phyloP scores from a whole-genome alignment of 768 basidiomycete species.

The Lactifluus subvellereus region DNA sequence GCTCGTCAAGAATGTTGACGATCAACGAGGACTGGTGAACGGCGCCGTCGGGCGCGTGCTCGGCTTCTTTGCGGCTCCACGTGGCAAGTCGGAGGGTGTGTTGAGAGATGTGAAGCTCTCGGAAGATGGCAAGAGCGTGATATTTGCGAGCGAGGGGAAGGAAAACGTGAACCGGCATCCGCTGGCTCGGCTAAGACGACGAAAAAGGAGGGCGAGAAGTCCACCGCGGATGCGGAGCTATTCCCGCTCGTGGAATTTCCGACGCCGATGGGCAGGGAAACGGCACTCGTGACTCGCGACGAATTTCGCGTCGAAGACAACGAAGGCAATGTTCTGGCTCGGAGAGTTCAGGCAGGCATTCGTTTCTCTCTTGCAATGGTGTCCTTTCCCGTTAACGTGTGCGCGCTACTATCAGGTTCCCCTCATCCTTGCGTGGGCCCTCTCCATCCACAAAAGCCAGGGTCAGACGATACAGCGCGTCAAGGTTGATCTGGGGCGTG shows the following conservation, averaged over 20 bases:
- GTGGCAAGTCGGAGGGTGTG: slow-evolving; percentile 32
- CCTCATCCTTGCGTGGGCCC: slow-evolving; percentile 71
- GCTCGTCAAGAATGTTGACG: slow-evolving; percentile 66
- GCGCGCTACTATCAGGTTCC: slow-evolving; percentile 45
- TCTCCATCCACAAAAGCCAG: slow-evolving; percentile 75
- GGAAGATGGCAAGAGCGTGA: slow-evolving; percentile 31
- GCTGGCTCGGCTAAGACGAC: neutral
- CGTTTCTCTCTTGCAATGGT: neutral
- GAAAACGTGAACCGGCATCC: slow-evolving; percentile 30
- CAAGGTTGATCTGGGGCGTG: slow-evolving; percentile 55
- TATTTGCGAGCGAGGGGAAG: slow-evolving; percentile 28
- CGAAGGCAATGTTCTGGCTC: slow-evolving; percentile 44
- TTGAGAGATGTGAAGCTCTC: slow-evolving; percentile 34
- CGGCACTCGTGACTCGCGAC: slow-evolving; percentile 45
- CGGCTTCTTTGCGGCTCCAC: slow-evolving; percentile 39
- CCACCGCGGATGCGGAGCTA: slow-evolving; percentile 33
- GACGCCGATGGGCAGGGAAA: slow-evolving; percentile 39
- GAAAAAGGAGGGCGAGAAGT: slow-evolving; percentile 31
- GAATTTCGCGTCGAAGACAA: slow-evolving; percentile 50
- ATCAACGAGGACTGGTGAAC: slow-evolving; percentile 50
- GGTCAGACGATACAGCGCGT: slow-evolving; percentile 66
- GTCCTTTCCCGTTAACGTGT: neutral
- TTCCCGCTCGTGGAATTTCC: slow-evolving; percentile 46
- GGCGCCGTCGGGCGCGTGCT: slow-evolving; percentile 59
- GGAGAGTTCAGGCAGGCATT: slow-evolving; percentile 38